Evolutionary conservation across 345 rosid genomes (phyloP).

Genomic region (Erodium maritimum): DNA sequence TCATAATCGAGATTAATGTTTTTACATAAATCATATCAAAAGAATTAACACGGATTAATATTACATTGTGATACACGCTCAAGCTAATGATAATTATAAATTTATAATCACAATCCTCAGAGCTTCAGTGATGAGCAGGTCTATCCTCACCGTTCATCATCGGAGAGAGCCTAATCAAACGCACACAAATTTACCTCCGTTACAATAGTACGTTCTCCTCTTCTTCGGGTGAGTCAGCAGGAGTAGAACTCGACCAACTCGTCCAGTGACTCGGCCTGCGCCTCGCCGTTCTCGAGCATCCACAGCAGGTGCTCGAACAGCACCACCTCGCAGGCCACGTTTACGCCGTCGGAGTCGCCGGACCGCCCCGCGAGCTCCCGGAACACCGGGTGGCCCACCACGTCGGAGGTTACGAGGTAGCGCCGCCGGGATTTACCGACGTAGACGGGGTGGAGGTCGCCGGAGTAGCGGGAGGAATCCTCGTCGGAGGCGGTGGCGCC

Average conservation of each 20-base stretch:
- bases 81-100: too few relatives aligned
- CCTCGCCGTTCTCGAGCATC: slow-evolving; percentile 9
- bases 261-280: slow-evolving; percentile 2
- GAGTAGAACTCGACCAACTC: slow-evolving; percentile 9
- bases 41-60: too few relatives aligned
- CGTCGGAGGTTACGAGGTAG: slow-evolving; percentile 50
- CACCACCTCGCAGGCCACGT: slow-evolving; percentile 24
- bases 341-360: slow-evolving; percentile 1
- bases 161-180: too few relatives aligned
- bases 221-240: not conserved
- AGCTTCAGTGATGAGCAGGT: too few relatives aligned
- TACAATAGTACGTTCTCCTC: too few relatives aligned
- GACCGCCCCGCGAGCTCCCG: slow-evolving; percentile 36
- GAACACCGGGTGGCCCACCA: slow-evolving; percentile 32
- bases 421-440: slow-evolving; percentile 68
- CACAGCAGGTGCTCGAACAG: slow-evolving; percentile 18
- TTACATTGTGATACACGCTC: too few relatives aligned
- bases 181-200: too few relatives aligned
- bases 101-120: too few relatives aligned
- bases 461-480: slow-evolving; percentile 9
- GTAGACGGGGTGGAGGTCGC: slow-evolving; percentile 53
- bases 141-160: too few relatives aligned
- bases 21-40: too few relatives aligned
- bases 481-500: slow-evolving; percentile 16
- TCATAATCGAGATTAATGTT: too few relatives aligned